phyloP scores from a whole-genome alignment of 2,329 filamentous ascomycete genomes.

The Fusarium pseudonygamai region DNA sequence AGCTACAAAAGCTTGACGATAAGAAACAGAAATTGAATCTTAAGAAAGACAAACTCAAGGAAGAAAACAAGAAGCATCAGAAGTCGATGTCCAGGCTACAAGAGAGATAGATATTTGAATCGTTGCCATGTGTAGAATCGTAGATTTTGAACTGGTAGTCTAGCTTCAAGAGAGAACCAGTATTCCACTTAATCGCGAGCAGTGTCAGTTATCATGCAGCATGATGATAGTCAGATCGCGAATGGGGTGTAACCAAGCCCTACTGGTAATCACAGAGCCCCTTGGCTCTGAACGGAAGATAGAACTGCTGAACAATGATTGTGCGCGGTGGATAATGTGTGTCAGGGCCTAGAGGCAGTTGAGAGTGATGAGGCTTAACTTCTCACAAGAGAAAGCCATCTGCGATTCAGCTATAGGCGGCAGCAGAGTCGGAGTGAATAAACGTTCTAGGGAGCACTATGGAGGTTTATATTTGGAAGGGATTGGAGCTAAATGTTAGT shows the following conservation, averaged over 20 bases:
- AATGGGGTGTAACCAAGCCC: rapidly evolving
- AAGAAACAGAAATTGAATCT: not conserved
- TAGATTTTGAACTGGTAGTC: rapidly evolving
- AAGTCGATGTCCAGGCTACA: not conserved
- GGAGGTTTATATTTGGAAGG: not conserved
- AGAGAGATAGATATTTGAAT: not conserved
- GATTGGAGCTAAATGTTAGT: not conserved
- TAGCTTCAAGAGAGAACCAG: too few species aligned
- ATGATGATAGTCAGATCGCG: not conserved
- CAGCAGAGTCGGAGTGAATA: not conserved
- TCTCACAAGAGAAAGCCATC: not conserved
- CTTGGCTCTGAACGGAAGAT: not conserved
- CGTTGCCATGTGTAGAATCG: rapidly evolving
- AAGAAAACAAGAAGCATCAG: not conserved
- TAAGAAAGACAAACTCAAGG: not conserved
- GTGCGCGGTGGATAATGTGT: not conserved
- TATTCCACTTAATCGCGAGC: not conserved
- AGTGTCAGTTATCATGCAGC: not conserved
- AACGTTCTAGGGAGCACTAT: not conserved
- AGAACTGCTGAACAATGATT: not conserved
- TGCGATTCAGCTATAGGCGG: not conserved
- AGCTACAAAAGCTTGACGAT: not conserved
- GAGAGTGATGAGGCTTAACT: not conserved
- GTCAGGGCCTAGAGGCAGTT: not conserved
- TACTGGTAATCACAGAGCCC: not conserved